phyloP scores from a whole-genome alignment of 257 asterid species.

The Apocynum venetum region DNA sequence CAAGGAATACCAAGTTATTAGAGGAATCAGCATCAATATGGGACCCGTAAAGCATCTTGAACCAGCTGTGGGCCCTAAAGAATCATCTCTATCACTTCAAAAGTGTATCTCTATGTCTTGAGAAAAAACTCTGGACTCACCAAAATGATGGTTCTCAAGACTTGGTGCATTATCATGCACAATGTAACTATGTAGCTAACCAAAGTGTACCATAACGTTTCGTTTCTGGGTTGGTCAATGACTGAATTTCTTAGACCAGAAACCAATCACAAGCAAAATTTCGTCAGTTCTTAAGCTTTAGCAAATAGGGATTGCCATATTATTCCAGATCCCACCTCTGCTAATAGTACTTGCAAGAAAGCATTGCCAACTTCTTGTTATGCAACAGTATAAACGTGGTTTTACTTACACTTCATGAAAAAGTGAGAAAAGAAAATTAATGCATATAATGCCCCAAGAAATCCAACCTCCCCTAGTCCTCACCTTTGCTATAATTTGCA shows the following conservation, averaged over 20 bases:
- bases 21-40: conserved; percentile 6
- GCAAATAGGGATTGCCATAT: conserved; percentile 10
- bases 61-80: conserved; percentile 23
- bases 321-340: background rate
- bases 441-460: background rate
- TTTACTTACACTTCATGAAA: background rate
- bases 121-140: background rate
- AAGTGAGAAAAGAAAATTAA: background rate
- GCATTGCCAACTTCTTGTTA: conserved; percentile 4
- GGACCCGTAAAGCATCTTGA: conserved; percentile 22
- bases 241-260: background rate
- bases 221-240: conserved; percentile 20
- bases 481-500: background rate
- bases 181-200: conserved; percentile 12
- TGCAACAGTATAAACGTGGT: conserved; percentile 2
- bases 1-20: conserved; percentile 7
- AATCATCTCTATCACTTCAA: conserved; percentile 25
- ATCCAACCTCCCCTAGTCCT: background rate
- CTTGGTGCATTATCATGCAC: background rate
- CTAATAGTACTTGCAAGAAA: background rate
- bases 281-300: background rate
- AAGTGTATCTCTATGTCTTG: conserved; percentile 9
- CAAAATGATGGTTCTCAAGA: conserved; percentile 14
- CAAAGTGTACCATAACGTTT: conserved; percentile 18
- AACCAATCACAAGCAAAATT: conserved; percentile 16